Evolutionary conservation across 768 basidiomycete genomes (phyloP), one percentile per base, ranked within the genome.

Genomic region (Xerocomus potaroensis): DNA sequence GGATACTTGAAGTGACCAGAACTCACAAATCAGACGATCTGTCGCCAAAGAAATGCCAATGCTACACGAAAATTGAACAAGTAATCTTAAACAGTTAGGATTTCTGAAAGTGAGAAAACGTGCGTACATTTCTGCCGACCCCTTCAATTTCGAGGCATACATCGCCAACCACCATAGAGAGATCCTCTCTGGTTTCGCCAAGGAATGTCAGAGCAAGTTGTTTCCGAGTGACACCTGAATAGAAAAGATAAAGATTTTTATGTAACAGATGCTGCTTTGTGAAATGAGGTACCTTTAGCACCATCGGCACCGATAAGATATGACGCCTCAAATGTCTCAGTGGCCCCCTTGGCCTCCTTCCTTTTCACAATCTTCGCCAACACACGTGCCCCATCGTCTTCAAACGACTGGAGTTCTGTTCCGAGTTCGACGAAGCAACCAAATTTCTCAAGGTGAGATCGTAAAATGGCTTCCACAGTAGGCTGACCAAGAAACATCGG

Each of bases 261-360:
- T 8, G 19, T 14, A 36, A 36, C 14, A 19, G 26, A 38, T 15
- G 11, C 14, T 22, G 22, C 8, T 18, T 15, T 18, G 5, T 6
- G 14, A 21, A 22, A 51, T 4, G 5, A 50, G 55, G 8, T 15
- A 62, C 62, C 56, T 42, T 50, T 62, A 1, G 69, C 74, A 8
- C 73, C 72, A 48, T 76, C 77, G 0, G 68, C 60, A 1, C 74
- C 74, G 8, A 76, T 55, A 1, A 78, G 49, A 52, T 62, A 75
- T 3, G 61, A 56, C 12, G 53, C 56, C 7, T 48, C 52, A 2
- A 64, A 49, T 2, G 41, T 60, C 49, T 74, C 71, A 8, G 47
- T 36, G 0, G 35, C 32, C 31, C 64, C 61, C 26, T 59, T 16
- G 1, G 56, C 68, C 2, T 60, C 53, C 12, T 33, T 45, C 16